phyloP scores from a whole-genome alignment of 2,329 filamentous ascomycete species.

The Fusarium vanettenii region DNA sequence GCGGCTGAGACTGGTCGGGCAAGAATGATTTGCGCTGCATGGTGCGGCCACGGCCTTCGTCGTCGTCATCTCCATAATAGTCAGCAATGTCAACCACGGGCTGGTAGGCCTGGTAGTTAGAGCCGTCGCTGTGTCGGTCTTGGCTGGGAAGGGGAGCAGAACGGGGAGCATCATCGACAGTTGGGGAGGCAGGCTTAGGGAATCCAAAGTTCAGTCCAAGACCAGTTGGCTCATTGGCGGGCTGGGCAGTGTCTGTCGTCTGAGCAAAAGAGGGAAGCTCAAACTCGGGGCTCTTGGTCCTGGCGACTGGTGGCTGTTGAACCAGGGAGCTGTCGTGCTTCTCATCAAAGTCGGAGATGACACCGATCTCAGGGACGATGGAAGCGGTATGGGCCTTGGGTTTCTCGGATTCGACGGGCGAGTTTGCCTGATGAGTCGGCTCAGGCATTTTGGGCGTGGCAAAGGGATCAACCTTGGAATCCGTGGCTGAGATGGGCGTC shows the following conservation, averaged over 20 bases:
- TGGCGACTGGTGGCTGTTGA: conserved; percentile 45
- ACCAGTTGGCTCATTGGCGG: conserved; percentile 40
- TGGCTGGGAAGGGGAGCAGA: conserved; percentile 35
- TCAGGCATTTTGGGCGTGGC: conserved; percentile 48
- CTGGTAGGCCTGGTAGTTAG: conserved; percentile 39
- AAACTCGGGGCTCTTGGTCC: conserved; percentile 46
- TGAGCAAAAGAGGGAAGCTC: conserved; percentile 34
- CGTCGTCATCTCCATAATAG: conserved; percentile 49
- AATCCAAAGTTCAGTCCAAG: conserved; percentile 52
- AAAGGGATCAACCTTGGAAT: conserved; percentile 51
- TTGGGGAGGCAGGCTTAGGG: conserved; percentile 45
- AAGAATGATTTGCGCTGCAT: conserved; percentile 44
- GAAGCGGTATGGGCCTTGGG: conserved; percentile 47
- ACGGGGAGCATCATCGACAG: conserved; percentile 30
- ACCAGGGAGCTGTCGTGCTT: conserved; percentile 42
- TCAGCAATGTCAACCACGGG: conserved; percentile 47
- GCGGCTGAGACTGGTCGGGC: conserved; percentile 43
- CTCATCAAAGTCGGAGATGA: conserved; percentile 47
- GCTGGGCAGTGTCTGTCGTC: conserved; percentile 19
- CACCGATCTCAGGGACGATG: conserved; percentile 54
- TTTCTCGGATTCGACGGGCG: conserved; percentile 39
- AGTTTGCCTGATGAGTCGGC: conserved; percentile 41
- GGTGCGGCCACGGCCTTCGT: conserved; percentile 51
- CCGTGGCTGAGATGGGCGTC: conserved; percentile 48
- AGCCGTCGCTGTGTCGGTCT: conserved; percentile 32